These are phyloP conservation scores for Colletotrichum brevisporum DNA, from an alignment of 2,329 filamentous ascomycete species.

Conservation along the genomic window DNA sequence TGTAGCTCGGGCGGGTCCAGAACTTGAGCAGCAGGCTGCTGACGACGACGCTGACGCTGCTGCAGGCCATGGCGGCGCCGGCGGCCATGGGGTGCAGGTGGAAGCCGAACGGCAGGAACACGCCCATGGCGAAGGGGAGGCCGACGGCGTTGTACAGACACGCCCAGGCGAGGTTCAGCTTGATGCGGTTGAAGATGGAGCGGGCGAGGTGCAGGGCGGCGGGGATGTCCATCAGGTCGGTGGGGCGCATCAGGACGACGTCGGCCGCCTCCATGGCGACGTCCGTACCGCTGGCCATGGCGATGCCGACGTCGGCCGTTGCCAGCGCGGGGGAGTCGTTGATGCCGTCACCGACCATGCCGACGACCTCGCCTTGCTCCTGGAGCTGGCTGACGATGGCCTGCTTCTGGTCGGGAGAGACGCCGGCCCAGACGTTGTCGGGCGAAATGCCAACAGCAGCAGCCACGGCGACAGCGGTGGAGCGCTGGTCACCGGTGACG, in stretches of 20 bases:
- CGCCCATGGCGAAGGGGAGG: constrained; percentile 95
- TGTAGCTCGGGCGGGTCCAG: constrained; percentile 89
- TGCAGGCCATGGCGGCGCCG: constrained; percentile 92
- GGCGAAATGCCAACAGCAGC: constrained; percentile 83
- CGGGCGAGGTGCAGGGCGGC: constrained; percentile 85
- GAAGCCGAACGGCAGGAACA: constrained; percentile 91
- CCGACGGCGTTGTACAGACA: constrained; percentile 94
- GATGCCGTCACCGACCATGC: constrained; percentile 98
- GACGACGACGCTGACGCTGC: constrained; percentile 89
- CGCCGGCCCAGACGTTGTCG: constrained; percentile 85
- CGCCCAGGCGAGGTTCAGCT: constrained; percentile 92
- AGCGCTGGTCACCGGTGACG: constrained; percentile 91
- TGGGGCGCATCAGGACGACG: constrained; percentile 93
- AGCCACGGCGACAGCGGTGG: constrained; percentile 88
- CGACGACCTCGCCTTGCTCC: constrained; percentile 80
- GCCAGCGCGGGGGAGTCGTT: constrained; percentile 97
- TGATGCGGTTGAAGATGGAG: constrained; percentile 92
- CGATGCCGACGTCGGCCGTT: constrained; percentile 93
- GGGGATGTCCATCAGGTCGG: constrained; percentile 93
- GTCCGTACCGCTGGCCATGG: constrained; percentile 92
- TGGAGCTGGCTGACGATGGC: constrained; percentile 85
- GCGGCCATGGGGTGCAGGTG: constrained; percentile 95
- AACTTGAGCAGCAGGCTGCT: constrained; percentile 88
- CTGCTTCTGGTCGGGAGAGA: constrained; percentile 93
- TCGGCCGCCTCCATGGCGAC: constrained; percentile 98